Base-by-base conservation (phyloP, 176 grass and related monocot species). In the Aechmea fasciata region DNA sequence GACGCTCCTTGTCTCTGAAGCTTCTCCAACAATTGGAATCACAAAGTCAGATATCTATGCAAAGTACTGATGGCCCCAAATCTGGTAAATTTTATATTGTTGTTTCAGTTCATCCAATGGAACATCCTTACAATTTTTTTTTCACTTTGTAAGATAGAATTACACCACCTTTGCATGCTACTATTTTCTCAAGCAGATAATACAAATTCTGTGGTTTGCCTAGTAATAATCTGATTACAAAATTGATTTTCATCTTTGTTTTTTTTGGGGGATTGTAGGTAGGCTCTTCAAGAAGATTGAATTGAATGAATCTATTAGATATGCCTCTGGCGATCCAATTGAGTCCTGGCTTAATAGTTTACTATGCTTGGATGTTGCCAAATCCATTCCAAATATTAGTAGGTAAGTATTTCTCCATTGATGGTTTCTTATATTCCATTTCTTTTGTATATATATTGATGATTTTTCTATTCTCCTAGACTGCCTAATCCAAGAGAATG, bases 271-370 rank as follows among this genome's bases (percentile, higher is more conserved):
- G 47, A 26, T 50, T 83, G n/a, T 81, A 93, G 94, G 94, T 81
- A 86, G 89, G 82, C 53, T 82, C 23, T 99, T 99, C 76, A 99
- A 92, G 77, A 99, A 93, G 79, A 87, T 99, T 64, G 89, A 99
- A 69, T 79, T 99, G 82, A 85, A 82, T 47, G 89, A 99, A 74
- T 92, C 89, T 72, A 99, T 99, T 55, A 90, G 94, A 87, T 99
- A 99, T 85, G 82, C 94, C 49, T 70, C 94, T 68, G 84, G 82
- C 69, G 94, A 99, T 71, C 84, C 94, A 81, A 75, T 99, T 72
- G 94, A 99, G 67, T 85, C 77, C 59, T 99, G 89, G 94, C 86
- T 99, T 75, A 93, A 93, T 67, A 77, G 75, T 63, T 78, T 99
- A 28, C 94, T 99, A 64, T 99, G 94, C 88, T 82, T 99, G 77